Conservation (phyloP, 2,329 filamentous ascomycete genomes). For the Paraphaeosphaeria minitans region DNA sequence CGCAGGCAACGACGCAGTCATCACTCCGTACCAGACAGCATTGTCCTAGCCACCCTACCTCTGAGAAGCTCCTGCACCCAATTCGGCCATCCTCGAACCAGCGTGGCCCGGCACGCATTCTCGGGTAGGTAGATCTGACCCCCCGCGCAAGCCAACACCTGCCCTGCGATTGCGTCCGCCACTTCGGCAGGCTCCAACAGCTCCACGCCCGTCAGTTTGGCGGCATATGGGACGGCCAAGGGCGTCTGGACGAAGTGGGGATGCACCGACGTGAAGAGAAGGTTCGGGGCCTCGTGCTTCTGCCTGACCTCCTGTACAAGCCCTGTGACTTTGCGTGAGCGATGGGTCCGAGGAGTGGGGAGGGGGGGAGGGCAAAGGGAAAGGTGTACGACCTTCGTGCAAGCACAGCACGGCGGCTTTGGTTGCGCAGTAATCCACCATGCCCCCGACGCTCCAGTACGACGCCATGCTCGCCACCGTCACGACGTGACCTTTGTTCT, state of each 20-base stretch:
- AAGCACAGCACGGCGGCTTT: constrained; percentile 60
- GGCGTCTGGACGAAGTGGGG: constrained; percentile 51
- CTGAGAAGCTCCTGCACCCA: constrained; percentile 54
- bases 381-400: constrained; percentile 52
- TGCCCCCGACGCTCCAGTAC: constrained; percentile 54
- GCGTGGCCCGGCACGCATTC: constrained; percentile 24
- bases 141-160: constrained; percentile 47
- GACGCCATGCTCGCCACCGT: constrained; percentile 61
- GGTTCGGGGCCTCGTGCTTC: constrained; percentile 46
- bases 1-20: constrained; percentile 2
- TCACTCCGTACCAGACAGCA: constrained; percentile 19
- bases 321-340: constrained; percentile 50
- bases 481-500: constrained; percentile 59
- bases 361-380: too few relatives aligned
- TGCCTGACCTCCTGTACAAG: constrained; percentile 49
- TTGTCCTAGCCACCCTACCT: constrained; percentile 22
- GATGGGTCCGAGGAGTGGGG: constrained; percentile 28
- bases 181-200: constrained; percentile 49
- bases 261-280: constrained; percentile 52
- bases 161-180: constrained; percentile 48
- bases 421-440: constrained; percentile 59
- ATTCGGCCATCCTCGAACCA: constrained; percentile 52
- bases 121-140: constrained; percentile 49
- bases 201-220: constrained; percentile 35
- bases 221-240: constrained; percentile 41